phyloP scores from a whole-genome alignment of 2,329 filamentous ascomycete genomes.

The Epichloe elymi region DNA sequence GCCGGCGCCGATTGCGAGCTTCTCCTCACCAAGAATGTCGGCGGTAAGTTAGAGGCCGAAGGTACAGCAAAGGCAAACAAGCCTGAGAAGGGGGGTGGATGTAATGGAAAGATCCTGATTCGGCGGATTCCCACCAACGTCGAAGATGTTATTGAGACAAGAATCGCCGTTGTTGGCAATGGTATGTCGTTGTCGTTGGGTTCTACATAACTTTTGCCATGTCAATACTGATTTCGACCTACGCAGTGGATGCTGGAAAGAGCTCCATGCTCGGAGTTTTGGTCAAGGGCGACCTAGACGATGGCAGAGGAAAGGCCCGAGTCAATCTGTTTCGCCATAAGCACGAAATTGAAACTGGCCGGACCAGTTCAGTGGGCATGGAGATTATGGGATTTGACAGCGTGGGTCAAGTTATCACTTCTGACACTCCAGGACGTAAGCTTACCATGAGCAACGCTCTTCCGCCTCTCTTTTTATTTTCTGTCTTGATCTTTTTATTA shows the following conservation, averaged over 20 bases:
- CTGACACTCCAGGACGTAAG: conserved; percentile 70
- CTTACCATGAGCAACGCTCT: conserved; percentile 2
- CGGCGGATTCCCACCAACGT: conserved; percentile 59
- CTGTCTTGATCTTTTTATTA: too few relatives aligned
- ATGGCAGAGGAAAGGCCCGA: conserved; percentile 83
- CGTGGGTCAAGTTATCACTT: conserved; percentile 67
- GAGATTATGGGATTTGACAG: conserved; percentile 98
- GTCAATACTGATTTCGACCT: not conserved
- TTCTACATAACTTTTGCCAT: too few relatives aligned
- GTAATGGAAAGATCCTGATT: conserved; percentile 77
- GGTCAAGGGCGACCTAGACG: conserved; percentile 89
- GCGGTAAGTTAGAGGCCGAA: conserved; percentile 59
- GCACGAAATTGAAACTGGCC: conserved; percentile 89
- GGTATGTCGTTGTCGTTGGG: conserved; percentile 32
- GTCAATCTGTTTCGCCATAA: conserved; percentile 97
- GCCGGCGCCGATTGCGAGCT: conserved; percentile 65
- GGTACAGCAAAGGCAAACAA: conserved; percentile 30
- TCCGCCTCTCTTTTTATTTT: not conserved
- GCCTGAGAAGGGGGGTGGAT: conserved; percentile 54
- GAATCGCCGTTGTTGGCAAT: conserved; percentile 95
- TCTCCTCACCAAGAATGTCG: conserved; percentile 82
- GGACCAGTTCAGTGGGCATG: conserved; percentile 95
- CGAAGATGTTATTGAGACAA: conserved; percentile 86
- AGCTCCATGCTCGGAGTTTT: conserved; percentile 91
- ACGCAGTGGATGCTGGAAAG: conserved; percentile 79